Evolutionary conservation across 768 basidiomycete species (phyloP), one percentile per base, ranked within the genome.

Genomic region (Hygrophoropsis aurantiaca): DNA sequence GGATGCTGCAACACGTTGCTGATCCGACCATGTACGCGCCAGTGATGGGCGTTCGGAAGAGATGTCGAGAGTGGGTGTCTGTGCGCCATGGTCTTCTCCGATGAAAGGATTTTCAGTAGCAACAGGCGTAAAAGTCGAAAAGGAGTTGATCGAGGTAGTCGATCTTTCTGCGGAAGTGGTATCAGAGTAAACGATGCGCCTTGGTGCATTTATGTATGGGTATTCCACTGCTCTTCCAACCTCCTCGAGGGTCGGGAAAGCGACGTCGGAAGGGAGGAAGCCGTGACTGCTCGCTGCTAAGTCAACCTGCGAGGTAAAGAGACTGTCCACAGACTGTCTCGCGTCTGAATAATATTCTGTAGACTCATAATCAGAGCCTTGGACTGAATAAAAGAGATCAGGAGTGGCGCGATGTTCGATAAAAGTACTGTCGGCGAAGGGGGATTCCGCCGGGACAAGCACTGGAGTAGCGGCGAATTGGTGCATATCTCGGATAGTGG

Each of bases 41-140:
- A 44, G 44, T 23, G 37, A 7, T 11, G 6, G 18, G 25, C 42
- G 11, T 11, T 4, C 2, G 16, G 38, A 11, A 34, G 49, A 18
- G 23, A 24, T 19, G 44, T 11, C 11, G 4, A 25, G 15, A 26
- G 26, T 11, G 2, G 44, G 19, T 40, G 33, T 11, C 9, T n/a
- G 13, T 1, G 19, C 3, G 16, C 21, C 26, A 27, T 30, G 27
- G 23, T 16, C n/a, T 10, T 19, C 15, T 25, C 46, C 38, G 9
- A 35, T 2, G 49, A 50, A 50, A 2, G 44, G 39, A 21, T 46
- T 50, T 25, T 18, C 25, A 42, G 24, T 11, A 11, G 11, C 38
- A 44, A n/a, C 38, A 38, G 20, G 21, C 3, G 2, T 44, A 44
- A 24, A 50, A 50, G 20, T 35, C 26, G 18, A 38, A 46, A 32